phyloP scores from a whole-genome alignment of 768 basidiomycete genomes.

The Suillus hirtellus region DNA sequence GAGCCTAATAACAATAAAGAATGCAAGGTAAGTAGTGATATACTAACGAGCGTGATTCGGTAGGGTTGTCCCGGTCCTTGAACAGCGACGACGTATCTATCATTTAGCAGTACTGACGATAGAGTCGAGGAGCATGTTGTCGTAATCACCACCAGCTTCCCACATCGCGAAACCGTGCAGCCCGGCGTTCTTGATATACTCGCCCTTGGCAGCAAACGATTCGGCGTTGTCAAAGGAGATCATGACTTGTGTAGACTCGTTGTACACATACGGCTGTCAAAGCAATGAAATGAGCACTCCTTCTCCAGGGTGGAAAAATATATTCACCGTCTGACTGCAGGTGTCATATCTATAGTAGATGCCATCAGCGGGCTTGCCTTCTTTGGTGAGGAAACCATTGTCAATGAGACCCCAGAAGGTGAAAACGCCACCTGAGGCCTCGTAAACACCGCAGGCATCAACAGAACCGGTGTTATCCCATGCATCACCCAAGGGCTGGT shows the following conservation, averaged over 20 bases:
- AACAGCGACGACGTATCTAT: background rate
- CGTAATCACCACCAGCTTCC: constrained; percentile 67
- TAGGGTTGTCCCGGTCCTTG: background rate
- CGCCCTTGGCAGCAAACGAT: constrained; percentile 63
- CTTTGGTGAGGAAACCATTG: constrained; percentile 48
- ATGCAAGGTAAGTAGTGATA: background rate
- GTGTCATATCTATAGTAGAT: constrained; percentile 57
- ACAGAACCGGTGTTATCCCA: constrained; percentile 51
- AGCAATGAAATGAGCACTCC: constrained; percentile 4
- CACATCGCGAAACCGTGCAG: constrained; percentile 72
- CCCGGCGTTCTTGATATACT: constrained; percentile 51
- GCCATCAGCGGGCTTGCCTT: constrained; percentile 35
- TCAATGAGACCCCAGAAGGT: constrained; percentile 62
- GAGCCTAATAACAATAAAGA: background rate
- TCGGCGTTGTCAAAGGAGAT: constrained; percentile 63
- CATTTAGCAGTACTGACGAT: constrained; percentile 31
- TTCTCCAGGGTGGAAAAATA: background rate
- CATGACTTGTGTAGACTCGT: constrained; percentile 52
- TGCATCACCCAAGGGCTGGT: constrained; percentile 52
- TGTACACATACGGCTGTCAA: constrained; percentile 66
- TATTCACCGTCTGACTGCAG: constrained; percentile 72
- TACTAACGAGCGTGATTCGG: background rate
- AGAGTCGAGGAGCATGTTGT: constrained; percentile 60
- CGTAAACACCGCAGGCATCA: constrained; percentile 56
- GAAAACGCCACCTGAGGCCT: constrained; percentile 53